phyloP scores from a whole-genome alignment of 108 stramenopile species.

The Halocafeteria seosinensis region DNA sequence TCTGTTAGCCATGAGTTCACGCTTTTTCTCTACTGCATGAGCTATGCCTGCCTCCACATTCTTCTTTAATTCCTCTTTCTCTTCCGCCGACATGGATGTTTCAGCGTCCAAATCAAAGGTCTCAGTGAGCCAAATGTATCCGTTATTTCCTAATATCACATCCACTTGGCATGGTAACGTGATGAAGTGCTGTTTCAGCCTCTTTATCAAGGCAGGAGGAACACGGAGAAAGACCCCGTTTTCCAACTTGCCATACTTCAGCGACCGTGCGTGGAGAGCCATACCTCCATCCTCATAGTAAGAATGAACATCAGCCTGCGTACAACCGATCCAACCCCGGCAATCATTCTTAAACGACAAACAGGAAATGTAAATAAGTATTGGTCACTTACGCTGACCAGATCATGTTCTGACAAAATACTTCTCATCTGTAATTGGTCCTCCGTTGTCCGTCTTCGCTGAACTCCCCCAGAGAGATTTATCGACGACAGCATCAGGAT shows the following conservation, averaged over 20 bases:
- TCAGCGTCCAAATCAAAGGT: background rate
- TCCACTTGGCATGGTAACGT: constrained; percentile 9
- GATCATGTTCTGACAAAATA: constrained; percentile 68
- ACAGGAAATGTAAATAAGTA: no score
- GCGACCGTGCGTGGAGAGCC: constrained; percentile 66
- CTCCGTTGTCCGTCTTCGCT: constrained; percentile 77
- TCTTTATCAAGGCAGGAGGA: constrained; percentile 51
- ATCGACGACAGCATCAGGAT: constrained; percentile 66
- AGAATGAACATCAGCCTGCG: constrained; percentile 51
- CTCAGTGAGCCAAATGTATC: constrained; percentile 8
- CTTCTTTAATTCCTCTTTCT: background rate
- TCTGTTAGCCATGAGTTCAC: background rate
- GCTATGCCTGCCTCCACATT: background rate
- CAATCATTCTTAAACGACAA: no score
- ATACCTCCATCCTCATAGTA: constrained; percentile 51
- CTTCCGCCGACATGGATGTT: background rate
- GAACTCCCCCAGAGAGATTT: constrained; percentile 67
- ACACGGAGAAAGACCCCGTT: constrained; percentile 64
- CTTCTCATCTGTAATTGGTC: constrained; percentile 80
- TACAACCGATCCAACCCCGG: no score
- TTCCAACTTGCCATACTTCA: constrained; percentile 75
- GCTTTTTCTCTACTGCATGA: background rate
- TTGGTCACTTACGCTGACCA: no score
- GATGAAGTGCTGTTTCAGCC: constrained; percentile 52
- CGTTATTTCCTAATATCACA: constrained; percentile 7